Conservation (phyloP, 2,329 filamentous ascomycete species). For the Diplocarpon mali region DNA sequence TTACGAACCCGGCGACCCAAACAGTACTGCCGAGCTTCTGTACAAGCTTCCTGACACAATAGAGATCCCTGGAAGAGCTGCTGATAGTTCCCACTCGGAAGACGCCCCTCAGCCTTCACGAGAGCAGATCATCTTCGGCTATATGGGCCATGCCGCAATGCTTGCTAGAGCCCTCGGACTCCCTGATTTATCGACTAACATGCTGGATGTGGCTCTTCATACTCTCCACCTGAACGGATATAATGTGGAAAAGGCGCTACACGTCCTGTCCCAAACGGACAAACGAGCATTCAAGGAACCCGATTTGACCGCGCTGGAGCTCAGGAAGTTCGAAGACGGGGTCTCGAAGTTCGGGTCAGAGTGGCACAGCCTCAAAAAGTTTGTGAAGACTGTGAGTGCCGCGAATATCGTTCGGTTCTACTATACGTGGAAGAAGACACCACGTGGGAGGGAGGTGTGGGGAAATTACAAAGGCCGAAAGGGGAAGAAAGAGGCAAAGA, state of each 20-base stretch:
- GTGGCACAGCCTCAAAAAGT: conserved; percentile 67
- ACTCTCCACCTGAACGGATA: conserved; percentile 63
- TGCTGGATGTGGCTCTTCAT: conserved; percentile 72
- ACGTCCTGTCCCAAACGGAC: conserved; percentile 56
- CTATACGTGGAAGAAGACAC: conserved; percentile 96
- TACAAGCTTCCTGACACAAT: conserved; percentile 62
- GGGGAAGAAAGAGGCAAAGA: conserved; percentile 77
- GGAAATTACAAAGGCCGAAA: conserved; percentile 79
- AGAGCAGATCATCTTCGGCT: conserved; percentile 56
- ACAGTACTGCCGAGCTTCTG: conserved; percentile 61
- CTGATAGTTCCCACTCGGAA: conserved; percentile 26
- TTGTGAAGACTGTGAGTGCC: conserved; percentile 73
- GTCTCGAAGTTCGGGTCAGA: conserved; percentile 88
- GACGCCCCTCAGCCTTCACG: conserved; percentile 24
- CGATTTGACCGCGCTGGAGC: conserved; percentile 62
- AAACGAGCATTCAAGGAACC: conserved; percentile 74
- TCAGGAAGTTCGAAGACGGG: conserved; percentile 85
- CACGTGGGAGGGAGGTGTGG: conserved; percentile 79
- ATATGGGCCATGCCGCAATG: conserved; percentile 51
- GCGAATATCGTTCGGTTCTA: conserved; percentile 83
- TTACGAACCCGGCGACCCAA: conserved; percentile 53
- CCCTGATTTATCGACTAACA: conserved; percentile 68
- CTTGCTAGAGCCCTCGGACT: conserved; percentile 54
- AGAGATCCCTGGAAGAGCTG: conserved; percentile 28
- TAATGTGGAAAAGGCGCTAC: conserved; percentile 58